Evolutionary conservation across 2,329 filamentous ascomycete genomes (phyloP).

Genomic region (Colletotrichum viniferum): DNA sequence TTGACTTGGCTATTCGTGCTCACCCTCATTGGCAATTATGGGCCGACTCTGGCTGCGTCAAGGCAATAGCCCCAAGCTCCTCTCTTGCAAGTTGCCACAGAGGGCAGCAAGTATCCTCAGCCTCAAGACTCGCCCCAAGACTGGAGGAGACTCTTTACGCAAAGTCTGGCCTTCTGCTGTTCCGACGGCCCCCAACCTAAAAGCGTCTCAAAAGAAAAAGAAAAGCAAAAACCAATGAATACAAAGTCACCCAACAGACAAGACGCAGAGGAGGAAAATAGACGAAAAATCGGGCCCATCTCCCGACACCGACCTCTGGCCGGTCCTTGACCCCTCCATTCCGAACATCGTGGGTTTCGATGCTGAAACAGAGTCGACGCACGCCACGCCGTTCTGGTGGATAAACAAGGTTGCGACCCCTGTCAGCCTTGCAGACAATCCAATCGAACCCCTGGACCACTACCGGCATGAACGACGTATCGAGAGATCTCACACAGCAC

Average conservation of each 20-base stretch:
- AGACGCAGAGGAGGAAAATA: background rate
- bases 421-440: constrained; percentile 36
- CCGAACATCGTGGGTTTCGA: constrained; percentile 51
- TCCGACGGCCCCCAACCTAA: background rate
- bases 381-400: constrained; percentile 23
- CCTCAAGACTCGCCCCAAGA: too few relatives aligned
- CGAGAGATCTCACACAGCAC: constrained; percentile 28
- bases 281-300: background rate
- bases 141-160: background rate
- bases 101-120: too few relatives aligned
- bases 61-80: background rate
- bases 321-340: constrained; percentile 28
- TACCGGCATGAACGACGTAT: constrained; percentile 30
- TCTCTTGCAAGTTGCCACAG: background rate
- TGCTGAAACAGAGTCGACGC: constrained; percentile 42
- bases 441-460: constrained; percentile 30
- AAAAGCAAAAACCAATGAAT: background rate
- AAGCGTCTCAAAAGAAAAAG: background rate
- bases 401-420: constrained; percentile 21
- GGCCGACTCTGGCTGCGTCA: background rate
- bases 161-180: background rate
- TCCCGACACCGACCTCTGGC: background rate
- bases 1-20: background rate
- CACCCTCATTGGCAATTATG: too few relatives aligned
- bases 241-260: background rate